Evolutionary conservation across 352 stramenopile genomes (phyloP).

Genomic region (Phytophthora meadii): DNA sequence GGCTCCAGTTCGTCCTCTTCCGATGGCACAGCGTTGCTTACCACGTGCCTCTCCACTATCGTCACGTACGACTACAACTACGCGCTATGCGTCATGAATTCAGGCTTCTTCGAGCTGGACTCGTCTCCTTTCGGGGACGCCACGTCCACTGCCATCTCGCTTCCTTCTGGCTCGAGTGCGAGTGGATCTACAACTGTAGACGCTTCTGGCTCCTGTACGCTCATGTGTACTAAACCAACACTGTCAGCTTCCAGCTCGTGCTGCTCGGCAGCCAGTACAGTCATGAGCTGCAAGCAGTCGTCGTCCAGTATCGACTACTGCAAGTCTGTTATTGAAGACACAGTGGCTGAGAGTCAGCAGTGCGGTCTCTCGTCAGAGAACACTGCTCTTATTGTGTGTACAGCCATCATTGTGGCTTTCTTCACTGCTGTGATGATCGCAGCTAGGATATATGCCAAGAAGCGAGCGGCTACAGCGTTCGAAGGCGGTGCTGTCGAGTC

Average conservation of each 20-base stretch:
- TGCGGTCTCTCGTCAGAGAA: conserved; percentile 45
- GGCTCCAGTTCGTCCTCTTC: conserved; percentile 27
- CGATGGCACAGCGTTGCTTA: conserved; percentile 33
- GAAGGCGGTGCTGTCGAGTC: conserved; percentile 29
- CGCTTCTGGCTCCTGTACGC: conserved; percentile 29
- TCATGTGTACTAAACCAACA: conserved; percentile 42
- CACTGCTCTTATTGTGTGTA: conserved; percentile 39
- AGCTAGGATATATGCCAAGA: conserved; percentile 31
- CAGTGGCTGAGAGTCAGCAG: conserved; percentile 44
- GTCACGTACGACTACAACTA: conserved; percentile 51
- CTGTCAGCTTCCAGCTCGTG: conserved; percentile 46
- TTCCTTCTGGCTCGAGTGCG: conserved; percentile 16
- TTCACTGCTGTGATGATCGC: conserved; percentile 29
- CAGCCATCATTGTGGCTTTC: conserved; percentile 28
- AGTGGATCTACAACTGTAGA: conserved; percentile 18
- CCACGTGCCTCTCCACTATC: conserved; percentile 46
- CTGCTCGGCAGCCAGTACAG: conserved; percentile 33
- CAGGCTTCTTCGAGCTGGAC: conserved; percentile 57
- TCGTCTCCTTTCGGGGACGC: conserved; percentile 10
- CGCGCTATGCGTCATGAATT: conserved; percentile 72
- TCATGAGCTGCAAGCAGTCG: conserved; percentile 39
- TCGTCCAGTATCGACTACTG: conserved; percentile 38
- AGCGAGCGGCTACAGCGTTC: not conserved
- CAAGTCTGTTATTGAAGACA: conserved; percentile 47
- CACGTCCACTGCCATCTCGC: conserved; percentile 11